These are phyloP conservation scores for Brettanomyces custersianus DNA, from an alignment of 805 yeast genomes.

Conservation along the genomic window DNA sequence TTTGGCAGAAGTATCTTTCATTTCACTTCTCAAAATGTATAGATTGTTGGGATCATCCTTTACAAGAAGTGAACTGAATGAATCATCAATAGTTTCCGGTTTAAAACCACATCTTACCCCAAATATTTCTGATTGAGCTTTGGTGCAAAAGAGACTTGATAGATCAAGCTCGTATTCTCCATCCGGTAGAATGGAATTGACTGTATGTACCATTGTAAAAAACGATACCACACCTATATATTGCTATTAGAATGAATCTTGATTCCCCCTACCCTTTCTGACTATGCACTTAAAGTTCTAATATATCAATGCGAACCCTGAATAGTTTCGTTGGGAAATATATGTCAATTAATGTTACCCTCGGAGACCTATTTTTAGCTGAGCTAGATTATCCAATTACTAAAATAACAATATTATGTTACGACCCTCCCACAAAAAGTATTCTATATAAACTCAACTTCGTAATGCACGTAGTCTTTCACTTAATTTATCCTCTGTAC, in stretches of 20 bases:
- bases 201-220: too few species aligned
- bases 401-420: too few species aligned
- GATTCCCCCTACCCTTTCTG: too few species aligned
- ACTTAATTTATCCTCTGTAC: conserved; percentile 72
- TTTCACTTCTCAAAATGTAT: conserved; percentile 19
- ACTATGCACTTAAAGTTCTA: too few species aligned
- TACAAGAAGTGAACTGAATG: conserved; percentile 15
- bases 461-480: conserved; percentile 86
- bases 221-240: too few species aligned
- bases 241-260: too few species aligned
- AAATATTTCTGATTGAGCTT: conserved; percentile 17
- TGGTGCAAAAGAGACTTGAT: conserved; percentile 16
- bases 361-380: too few species aligned
- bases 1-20: conserved; percentile 9
- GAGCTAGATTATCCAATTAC: too few species aligned
- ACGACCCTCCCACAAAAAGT: background rate
- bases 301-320: background rate
- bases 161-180: conserved; percentile 28
- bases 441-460: conserved; percentile 17
- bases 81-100: conserved; percentile 24
- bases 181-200: too few species aligned
- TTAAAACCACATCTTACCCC: conserved; percentile 27
- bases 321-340: background rate
- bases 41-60: conserved; percentile 10
- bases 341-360: too few species aligned